phyloP scores from a whole-genome alignment of 2,329 filamentous ascomycete genomes.

The Colletotrichum costaricense region DNA sequence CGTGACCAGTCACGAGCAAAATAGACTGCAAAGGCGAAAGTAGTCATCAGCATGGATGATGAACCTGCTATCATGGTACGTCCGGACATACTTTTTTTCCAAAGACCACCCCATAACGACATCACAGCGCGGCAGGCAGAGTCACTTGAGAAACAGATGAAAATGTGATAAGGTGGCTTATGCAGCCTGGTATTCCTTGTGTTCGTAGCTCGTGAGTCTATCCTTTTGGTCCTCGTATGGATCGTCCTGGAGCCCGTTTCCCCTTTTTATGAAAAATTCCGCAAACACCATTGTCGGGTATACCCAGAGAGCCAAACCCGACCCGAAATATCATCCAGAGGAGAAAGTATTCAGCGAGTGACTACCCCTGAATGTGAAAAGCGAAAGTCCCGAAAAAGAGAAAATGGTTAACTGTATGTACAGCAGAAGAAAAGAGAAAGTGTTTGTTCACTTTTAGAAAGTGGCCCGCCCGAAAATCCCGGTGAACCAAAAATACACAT shows the following conservation, averaged over 20 bases:
- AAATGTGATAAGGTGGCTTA: constrained; percentile 1
- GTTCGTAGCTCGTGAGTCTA: constrained; percentile 41
- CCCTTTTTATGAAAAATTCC: constrained; percentile 29
- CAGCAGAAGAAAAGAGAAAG: constrained; percentile 44
- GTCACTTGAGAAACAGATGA: not conserved
- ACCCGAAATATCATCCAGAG: constrained; percentile 32
- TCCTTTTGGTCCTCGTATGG: constrained; percentile 32
- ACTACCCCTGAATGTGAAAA: constrained; percentile 36
- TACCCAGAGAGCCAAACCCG: constrained; percentile 29
- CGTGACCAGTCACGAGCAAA: too few species aligned
- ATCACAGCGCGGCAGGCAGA: not conserved
- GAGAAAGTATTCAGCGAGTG: constrained; percentile 35
- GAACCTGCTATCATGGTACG: too few species aligned
- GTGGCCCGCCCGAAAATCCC: not conserved
- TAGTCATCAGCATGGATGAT: too few species aligned
- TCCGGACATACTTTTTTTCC: not conserved
- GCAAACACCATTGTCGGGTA: constrained; percentile 36
- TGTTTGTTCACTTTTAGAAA: not conserved
- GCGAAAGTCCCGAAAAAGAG: constrained; percentile 32
- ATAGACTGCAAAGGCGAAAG: too few species aligned
- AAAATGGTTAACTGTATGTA: constrained; percentile 43
- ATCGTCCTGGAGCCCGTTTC: constrained; percentile 29
- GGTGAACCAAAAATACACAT: not conserved
- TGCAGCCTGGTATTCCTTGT: constrained; percentile 35
- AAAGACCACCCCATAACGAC: not conserved